Evolutionary conservation across 2,329 filamentous ascomycete species (phyloP).

Genomic region (Chaetothyriales sp.): DNA sequence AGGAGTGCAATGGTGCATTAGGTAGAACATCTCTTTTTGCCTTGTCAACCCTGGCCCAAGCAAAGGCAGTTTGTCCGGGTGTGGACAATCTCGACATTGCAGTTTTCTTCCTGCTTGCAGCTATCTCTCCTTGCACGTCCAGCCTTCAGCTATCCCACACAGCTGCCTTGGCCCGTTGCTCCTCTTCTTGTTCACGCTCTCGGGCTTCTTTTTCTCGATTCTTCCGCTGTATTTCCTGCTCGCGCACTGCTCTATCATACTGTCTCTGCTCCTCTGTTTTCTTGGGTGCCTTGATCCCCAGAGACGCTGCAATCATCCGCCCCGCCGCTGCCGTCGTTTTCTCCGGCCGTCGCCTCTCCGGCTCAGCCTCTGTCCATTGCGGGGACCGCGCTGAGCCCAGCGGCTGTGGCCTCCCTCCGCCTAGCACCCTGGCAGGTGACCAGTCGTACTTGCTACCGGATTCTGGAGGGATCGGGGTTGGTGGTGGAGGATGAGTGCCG

Average conservation of each 20-base stretch:
- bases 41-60: not conserved
- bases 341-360: constrained; percentile 46
- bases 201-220: constrained; percentile 57
- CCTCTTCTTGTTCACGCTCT: constrained; percentile 46
- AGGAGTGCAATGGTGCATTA: not conserved
- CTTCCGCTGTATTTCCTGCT: constrained; percentile 66
- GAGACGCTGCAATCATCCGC: constrained; percentile 72
- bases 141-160: constrained; percentile 52
- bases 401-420: constrained; percentile 10
- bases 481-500: constrained; percentile 39
- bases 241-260: constrained; percentile 66
- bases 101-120: not conserved
- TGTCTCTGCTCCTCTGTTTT: constrained; percentile 68
- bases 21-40: not conserved
- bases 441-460: constrained; percentile 8
- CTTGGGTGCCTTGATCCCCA: constrained; percentile 67
- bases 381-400: constrained; percentile 6
- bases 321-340: constrained; percentile 88
- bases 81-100: not conserved
- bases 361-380: constrained; percentile 5
- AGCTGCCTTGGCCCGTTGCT: constrained; percentile 62
- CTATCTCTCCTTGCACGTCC: not conserved
- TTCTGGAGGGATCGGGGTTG: constrained; percentile 47
- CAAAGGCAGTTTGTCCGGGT: not conserved
- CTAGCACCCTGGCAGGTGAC: constrained; percentile 11